Conservation (phyloP, 768 basidiomycete species). For the Mrakia gelida region DNA sequence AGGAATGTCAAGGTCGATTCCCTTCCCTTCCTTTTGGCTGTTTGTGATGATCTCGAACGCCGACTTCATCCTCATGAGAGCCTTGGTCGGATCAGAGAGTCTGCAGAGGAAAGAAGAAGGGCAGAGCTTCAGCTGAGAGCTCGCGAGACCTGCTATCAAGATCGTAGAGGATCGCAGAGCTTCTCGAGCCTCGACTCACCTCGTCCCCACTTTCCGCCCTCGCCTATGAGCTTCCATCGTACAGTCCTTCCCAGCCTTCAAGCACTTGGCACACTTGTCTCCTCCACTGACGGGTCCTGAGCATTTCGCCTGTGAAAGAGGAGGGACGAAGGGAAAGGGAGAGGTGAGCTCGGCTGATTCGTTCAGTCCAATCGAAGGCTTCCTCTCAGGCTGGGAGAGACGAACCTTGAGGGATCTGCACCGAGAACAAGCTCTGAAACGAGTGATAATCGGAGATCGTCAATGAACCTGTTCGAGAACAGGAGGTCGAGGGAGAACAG, state of each 20-base stretch:
- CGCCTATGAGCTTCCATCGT: background rate
- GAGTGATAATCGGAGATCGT: background rate
- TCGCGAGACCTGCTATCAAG: background rate
- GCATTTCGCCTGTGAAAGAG: slow-evolving; percentile 14
- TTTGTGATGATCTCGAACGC: slow-evolving; percentile 16
- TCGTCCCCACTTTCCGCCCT: slow-evolving; percentile 26
- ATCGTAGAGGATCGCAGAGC: background rate
- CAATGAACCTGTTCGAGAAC: background rate
- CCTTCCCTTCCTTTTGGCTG: background rate
- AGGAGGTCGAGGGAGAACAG: background rate
- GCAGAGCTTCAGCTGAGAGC: background rate
- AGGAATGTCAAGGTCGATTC: background rate
- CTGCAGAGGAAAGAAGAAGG: background rate
- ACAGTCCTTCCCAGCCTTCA: slow-evolving; percentile 14
- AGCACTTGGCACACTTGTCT: slow-evolving; percentile 2
- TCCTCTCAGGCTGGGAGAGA: background rate
- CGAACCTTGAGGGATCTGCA: slow-evolving; percentile 23
- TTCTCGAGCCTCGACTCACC: slow-evolving; percentile 1
- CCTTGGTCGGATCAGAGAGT: slow-evolving; percentile 26
- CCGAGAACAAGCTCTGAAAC: slow-evolving; percentile 17
- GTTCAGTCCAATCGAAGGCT: background rate
- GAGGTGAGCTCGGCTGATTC: background rate
- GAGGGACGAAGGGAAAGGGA: background rate
- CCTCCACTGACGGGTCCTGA: background rate
- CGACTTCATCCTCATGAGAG: slow-evolving; percentile 27